These are phyloP conservation scores for Erysimum pusillum DNA, from an alignment of 441 rosid genomes.

Conservation along the genomic window DNA sequence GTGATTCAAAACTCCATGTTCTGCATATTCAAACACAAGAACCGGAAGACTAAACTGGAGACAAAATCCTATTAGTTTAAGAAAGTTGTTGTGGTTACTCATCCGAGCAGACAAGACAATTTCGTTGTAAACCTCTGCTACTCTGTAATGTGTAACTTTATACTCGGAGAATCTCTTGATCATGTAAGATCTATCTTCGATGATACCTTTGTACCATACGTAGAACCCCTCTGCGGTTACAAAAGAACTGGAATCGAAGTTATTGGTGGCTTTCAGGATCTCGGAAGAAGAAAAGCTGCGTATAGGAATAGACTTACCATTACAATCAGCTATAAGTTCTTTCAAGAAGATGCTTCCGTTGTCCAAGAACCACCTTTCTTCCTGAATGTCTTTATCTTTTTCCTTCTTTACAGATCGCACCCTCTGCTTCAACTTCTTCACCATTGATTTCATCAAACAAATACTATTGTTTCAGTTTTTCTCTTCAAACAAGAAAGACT, in stretches of 20 bases:
- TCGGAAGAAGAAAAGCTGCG: conserved; percentile 43
- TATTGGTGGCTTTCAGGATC: conserved; percentile 41
- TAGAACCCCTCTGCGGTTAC: neutral
- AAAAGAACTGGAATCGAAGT: neutral
- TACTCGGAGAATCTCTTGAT: neutral
- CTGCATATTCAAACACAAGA: conserved; percentile 46
- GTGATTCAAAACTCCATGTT: conserved; percentile 15
- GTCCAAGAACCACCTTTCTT: conserved; percentile 25
- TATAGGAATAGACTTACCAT: conserved; percentile 45
- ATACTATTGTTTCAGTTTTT: neutral
- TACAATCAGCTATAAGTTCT: conserved; percentile 42
- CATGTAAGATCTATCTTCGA: conserved; percentile 4
- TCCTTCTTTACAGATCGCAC: neutral
- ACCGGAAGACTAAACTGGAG: conserved; percentile 39
- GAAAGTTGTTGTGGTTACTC: conserved; percentile 46
- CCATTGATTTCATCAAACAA: neutral
- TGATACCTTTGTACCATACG: neutral
- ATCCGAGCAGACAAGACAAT: conserved; percentile 41
- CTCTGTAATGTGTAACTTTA: neutral
- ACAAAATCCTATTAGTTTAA: conserved; percentile 51
- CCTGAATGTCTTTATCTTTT: neutral
- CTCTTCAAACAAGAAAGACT: neutral
- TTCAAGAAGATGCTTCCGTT: conserved; percentile 48
- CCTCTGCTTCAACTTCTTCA: conserved; percentile 33
- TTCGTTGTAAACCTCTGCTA: neutral